Percentiles rank a stretch among this genome's conserved stretches.
phyloP scores from a whole-genome alignment of 148 eudicot species.

The Arbutus unedo region DNA sequence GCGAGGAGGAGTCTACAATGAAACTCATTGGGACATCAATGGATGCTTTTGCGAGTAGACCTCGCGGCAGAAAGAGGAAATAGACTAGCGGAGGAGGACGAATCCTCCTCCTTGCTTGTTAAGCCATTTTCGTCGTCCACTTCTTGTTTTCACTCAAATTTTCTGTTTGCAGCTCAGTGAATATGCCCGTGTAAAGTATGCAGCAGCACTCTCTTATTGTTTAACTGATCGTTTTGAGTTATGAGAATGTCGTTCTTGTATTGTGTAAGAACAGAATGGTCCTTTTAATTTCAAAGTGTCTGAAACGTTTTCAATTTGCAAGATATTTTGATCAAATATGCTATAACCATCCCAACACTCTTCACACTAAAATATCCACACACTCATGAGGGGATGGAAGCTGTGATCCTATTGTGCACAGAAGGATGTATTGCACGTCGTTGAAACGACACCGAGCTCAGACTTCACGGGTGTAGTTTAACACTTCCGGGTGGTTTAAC shows the following conservation, averaged over 20 bases:
- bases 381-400: no score
- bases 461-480: no score
- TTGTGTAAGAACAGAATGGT: not conserved
- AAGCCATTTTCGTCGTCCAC: not conserved
- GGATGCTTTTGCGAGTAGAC: constrained; percentile 27
- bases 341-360: no score
- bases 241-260: not conserved
- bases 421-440: no score
- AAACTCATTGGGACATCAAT: constrained; percentile 38
- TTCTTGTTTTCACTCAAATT: not conserved
- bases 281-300: not conserved
- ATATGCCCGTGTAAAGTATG: not conserved
- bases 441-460: no score
- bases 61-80: constrained; percentile 55
- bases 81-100: not conserved
- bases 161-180: not conserved
- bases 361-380: no score
- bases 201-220: not conserved
- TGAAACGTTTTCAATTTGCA: not conserved
- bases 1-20: constrained; percentile 29
- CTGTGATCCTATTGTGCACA: no score
- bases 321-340: not conserved
- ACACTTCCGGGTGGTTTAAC: no score
- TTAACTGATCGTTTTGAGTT: not conserved
- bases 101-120: not conserved